Evolutionary conservation across 2,329 filamentous ascomycete genomes (phyloP), one percentile per base, ranked within the genome.

Genomic region (Elsinoe arachidis): DNA sequence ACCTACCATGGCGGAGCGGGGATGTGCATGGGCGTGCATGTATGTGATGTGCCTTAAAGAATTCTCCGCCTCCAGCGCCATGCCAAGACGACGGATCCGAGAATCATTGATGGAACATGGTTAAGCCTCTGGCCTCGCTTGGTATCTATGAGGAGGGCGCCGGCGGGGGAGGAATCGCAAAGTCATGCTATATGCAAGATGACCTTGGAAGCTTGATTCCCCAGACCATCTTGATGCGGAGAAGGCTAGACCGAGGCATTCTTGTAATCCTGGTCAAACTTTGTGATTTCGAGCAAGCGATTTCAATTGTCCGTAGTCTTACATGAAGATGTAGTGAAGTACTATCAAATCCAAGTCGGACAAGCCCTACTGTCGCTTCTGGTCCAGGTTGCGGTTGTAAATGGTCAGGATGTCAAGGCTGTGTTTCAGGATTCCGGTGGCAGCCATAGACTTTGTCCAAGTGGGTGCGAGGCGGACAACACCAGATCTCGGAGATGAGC

Each of bases 81-180:
- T 37, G 49, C 49, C 49, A 53, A 53, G 49, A 14, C 17, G 49
- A 11, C 49, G 30, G 49, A 33, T 7, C n/a, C 49, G 34, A 23
- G 49, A 7, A 53, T 53, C 49, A 53, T 53, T 53, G 49, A 53
- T 38, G 49, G 49, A 23, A 37, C 30, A 23, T 21, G 33, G 49
- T 34, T 30, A 53, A 53, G 30, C 49, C 30, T 38, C 34, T 14
- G 30, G 7, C n/a, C 10, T 10, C 7, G 30, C 49, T 53, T 53
- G 49, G 30, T 38, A 37, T 21, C 23, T 15, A 12, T 9, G 30
- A 23, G 11, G 38, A 14, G 30, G 26, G 14, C n/a, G 15, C 49
- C 49, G 49, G 30, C 49, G 49, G 34, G 30, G 49, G 49, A 30
- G 5, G 23, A 12, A 15, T 21, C 5, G 41, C 11, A 21, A 17